Conservation (phyloP, 2,329 filamentous ascomycete genomes). For the Stachybotrys echinatus region DNA sequence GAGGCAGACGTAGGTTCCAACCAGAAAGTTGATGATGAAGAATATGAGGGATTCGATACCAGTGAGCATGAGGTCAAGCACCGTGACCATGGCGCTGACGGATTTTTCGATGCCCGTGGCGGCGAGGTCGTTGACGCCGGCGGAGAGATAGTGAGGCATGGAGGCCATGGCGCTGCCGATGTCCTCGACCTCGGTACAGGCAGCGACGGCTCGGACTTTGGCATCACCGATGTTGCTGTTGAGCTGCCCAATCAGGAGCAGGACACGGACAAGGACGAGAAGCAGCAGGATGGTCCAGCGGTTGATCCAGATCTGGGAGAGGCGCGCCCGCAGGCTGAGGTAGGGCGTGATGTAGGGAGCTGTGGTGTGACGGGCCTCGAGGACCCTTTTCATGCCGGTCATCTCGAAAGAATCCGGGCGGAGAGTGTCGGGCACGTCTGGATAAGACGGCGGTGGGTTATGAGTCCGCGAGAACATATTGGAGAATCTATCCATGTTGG, state of each 20-base stretch:
- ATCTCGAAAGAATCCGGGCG: slow-evolving; percentile 30
- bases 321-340: slow-evolving; percentile 78
- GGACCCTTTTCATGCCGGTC: slow-evolving; percentile 22
- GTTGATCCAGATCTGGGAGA: slow-evolving; percentile 97
- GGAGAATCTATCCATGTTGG: slow-evolving; percentile 13
- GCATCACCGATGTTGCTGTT: slow-evolving; percentile 71
- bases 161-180: slow-evolving; percentile 94
- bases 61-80: slow-evolving; percentile 74
- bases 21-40: slow-evolving; percentile 89
- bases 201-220: slow-evolving; percentile 74
- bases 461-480: slow-evolving; percentile 31
- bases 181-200: slow-evolving; percentile 88
- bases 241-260: slow-evolving; percentile 70
- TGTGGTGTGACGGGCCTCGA: slow-evolving; percentile 42
- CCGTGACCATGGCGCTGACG: slow-evolving; percentile 71
- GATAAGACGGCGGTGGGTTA: slow-evolving; percentile 24
- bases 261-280: slow-evolving; percentile 74
- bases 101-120: slow-evolving; percentile 75
- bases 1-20: slow-evolving; percentile 84
- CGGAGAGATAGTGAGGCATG: slow-evolving; percentile 92
- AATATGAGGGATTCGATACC: slow-evolving; percentile 83
- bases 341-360: slow-evolving; percentile 78
- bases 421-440: slow-evolving; percentile 31
- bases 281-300: slow-evolving; percentile 89
- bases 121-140: slow-evolving; percentile 81